phyloP scores from a whole-genome alignment of 345 rosid species.

The Draba incana region DNA sequence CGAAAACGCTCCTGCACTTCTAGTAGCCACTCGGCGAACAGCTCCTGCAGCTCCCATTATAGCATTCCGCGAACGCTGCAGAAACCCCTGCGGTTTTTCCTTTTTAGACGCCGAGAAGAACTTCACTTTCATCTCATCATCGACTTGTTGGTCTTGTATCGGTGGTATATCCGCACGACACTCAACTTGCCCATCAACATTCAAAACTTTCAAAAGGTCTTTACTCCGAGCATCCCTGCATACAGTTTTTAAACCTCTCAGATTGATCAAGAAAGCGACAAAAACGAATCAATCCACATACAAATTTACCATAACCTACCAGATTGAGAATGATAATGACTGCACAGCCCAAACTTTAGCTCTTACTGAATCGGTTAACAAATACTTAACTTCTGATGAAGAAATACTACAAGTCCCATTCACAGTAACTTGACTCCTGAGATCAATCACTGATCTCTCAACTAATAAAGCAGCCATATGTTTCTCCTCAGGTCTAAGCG shows the following conservation, averaged over 20 bases:
- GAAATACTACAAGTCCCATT: slow-evolving; percentile 76
- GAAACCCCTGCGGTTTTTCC: slow-evolving; percentile 73
- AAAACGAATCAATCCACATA: slow-evolving; percentile 9
- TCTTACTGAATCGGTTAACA: slow-evolving; percentile 60
- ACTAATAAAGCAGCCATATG: slow-evolving; percentile 87
- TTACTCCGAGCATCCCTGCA: slow-evolving; percentile 84
- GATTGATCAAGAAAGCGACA: slow-evolving; percentile 12
- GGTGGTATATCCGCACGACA: slow-evolving; percentile 61
- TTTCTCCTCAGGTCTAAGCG: slow-evolving; percentile 70
- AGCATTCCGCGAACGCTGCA: slow-evolving; percentile 92
- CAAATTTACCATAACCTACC: slow-evolving; percentile 44
- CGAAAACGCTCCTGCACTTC: slow-evolving; percentile 67
- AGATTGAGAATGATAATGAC: slow-evolving; percentile 68
- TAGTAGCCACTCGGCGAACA: slow-evolving; percentile 80
- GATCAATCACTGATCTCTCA: slow-evolving; percentile 81
- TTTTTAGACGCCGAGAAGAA: slow-evolving; percentile 61
- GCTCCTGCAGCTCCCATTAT: slow-evolving; percentile 95
- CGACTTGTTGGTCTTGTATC: slow-evolving; percentile 58
- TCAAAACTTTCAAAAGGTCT: slow-evolving; percentile 74
- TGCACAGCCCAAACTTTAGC: slow-evolving; percentile 85
- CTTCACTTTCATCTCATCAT: slow-evolving; percentile 70
- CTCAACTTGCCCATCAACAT: slow-evolving; percentile 77
- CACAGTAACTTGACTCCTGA: slow-evolving; percentile 78
- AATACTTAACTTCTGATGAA: slow-evolving; percentile 71
- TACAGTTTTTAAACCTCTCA: neutral